Evolutionary conservation across 208 protist genomes (phyloP), one percentile per base, ranked within the genome.

Genomic region (Trypanosoma avium): DNA sequence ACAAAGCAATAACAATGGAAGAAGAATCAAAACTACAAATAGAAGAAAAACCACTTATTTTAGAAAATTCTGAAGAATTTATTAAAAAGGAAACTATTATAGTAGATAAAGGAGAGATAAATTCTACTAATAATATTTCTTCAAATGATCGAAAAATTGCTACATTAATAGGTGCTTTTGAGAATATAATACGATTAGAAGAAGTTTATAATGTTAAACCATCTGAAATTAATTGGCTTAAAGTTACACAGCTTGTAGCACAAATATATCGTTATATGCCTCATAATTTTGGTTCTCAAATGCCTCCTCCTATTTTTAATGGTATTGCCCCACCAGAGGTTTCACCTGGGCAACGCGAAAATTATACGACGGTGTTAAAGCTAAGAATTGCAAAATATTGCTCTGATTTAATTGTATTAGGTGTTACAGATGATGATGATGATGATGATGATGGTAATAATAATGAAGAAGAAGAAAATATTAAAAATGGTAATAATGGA

Each of bases 221-320:
- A 4, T 27, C 9, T 19, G 52, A 55, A 40, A 53, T 85, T 21
- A 71, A 90, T 60, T 86, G 62, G 70, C 38, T 69, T 3, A 62
- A 69, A 1, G 72, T 82, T 7, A 86, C 89, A 7, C 84, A 92
- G 59, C 73, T 95, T 27, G 87, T 74, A 22, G 85, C 89, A 22
- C 85, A 91, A 64, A 67, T 86, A 29, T 95, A 93, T 70, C 85
- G 89, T n/a, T 95, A 90, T 67, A 38, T 92, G 15, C 73, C 86
- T 7, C 89, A 92, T 78, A 4, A 17, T 0, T 93, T 77, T 62
- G 84, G 84, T 38, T 82, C 89, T 24, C 82, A 90, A 67, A 95
- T 95, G 89, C 86, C 89, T 3, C 79, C 89, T n/a, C 77, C 81
- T 17, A 70, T 95, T 13, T 79, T 92, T 33, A 13, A 32, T 12